Conservation (phyloP, 2,329 filamentous ascomycete genomes). For the Ceratocystis huliohia region DNA sequence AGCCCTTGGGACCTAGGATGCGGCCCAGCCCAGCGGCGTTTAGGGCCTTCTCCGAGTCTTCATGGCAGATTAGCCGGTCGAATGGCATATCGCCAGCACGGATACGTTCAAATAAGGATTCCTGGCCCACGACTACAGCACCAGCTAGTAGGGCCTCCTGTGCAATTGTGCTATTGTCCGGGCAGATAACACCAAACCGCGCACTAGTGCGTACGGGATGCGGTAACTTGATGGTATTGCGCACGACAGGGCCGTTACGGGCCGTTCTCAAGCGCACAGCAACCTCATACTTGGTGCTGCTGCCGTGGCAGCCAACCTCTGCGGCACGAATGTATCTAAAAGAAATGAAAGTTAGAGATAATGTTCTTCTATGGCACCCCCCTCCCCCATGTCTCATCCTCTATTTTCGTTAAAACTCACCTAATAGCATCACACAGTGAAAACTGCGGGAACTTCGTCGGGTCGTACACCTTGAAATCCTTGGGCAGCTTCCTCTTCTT, state of each 20-base stretch:
- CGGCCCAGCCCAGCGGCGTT: constrained; percentile 69
- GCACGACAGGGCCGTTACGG: constrained; percentile 76
- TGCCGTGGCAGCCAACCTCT: constrained; percentile 72
- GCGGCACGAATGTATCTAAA: constrained; percentile 55
- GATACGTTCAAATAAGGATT: constrained; percentile 70
- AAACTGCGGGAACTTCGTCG: constrained; percentile 55
- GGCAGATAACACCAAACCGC: constrained; percentile 79
- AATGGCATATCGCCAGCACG: constrained; percentile 66
- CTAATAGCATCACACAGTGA: constrained; percentile 87
- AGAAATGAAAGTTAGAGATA: neutral
- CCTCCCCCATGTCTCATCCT: too few relatives aligned
- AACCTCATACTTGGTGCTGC: constrained; percentile 74
- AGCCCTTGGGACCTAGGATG: constrained; percentile 71
- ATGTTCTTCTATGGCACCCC: too few relatives aligned
- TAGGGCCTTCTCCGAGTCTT: constrained; percentile 61
- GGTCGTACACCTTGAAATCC: constrained; percentile 51
- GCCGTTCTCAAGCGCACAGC: constrained; percentile 69
- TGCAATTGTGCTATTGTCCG: constrained; percentile 63
- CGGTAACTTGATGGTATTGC: constrained; percentile 77
- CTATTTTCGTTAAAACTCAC: constrained; percentile 33
- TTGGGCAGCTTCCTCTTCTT: constrained; percentile 50
- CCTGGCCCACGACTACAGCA: constrained; percentile 72
- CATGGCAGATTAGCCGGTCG: constrained; percentile 78
- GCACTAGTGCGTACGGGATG: constrained; percentile 81
- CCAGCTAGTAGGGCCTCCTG: constrained; percentile 64